phyloP scores from a whole-genome alignment of 2,329 filamentous ascomycete genomes.

The Colletotrichum gigasporum region DNA sequence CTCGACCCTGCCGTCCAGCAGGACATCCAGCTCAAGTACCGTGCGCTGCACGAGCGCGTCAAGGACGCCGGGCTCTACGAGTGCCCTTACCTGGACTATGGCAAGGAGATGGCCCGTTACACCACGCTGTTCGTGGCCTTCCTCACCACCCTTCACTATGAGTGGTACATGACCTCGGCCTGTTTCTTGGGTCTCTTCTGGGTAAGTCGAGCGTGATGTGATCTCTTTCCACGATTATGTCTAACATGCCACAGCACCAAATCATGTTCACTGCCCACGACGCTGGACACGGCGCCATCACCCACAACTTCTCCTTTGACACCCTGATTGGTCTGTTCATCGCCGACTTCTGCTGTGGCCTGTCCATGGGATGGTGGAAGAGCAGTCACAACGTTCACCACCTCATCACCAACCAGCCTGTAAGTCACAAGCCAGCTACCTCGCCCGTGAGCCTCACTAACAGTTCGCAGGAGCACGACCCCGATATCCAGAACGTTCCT shows the following conservation, averaged over 20 bases:
- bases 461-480: slow-evolving; percentile 58
- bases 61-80: slow-evolving; percentile 65
- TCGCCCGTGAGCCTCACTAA: slow-evolving; percentile 17
- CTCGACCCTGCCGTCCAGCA: slow-evolving; percentile 63
- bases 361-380: slow-evolving; percentile 77
- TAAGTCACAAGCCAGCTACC: slow-evolving; percentile 35
- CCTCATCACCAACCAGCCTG: slow-evolving; percentile 70
- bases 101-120: slow-evolving; percentile 66
- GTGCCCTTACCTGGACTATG: slow-evolving; percentile 67
- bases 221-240: slow-evolving; percentile 23
- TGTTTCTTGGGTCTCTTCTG: slow-evolving; percentile 70
- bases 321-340: slow-evolving; percentile 70
- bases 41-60: slow-evolving; percentile 62
- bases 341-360: slow-evolving; percentile 71
- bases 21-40: slow-evolving; percentile 65
- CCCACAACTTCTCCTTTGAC: slow-evolving; percentile 65
- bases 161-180: slow-evolving; percentile 68
- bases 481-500: slow-evolving; percentile 73
- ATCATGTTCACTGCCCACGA: slow-evolving; percentile 76
- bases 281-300: slow-evolving; percentile 71
- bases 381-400: slow-evolving; percentile 76
- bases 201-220: slow-evolving; percentile 45
- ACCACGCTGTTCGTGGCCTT: slow-evolving; percentile 59
- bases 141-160: slow-evolving; percentile 51
- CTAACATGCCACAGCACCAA: slow-evolving; percentile 59